Evolutionary conservation across 2,329 filamentous ascomycete genomes (phyloP), one percentile per base, ranked within the genome.

Genomic region (Sporothrix euskadiensis): DNA sequence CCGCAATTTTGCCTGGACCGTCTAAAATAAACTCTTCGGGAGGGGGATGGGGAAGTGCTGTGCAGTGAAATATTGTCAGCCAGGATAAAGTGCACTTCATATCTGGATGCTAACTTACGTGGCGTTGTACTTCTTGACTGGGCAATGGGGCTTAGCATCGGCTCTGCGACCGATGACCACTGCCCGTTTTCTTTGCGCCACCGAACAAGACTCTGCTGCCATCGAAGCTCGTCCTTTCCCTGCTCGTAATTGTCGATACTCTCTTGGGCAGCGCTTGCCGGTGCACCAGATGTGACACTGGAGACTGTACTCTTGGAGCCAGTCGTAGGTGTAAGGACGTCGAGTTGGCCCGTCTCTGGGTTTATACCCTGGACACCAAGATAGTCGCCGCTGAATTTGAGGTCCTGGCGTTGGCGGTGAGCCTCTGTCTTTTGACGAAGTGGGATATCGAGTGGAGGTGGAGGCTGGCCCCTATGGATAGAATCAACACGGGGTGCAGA

Each of bases 321-420:
- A 16, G 83, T 81, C 2, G 85, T 85, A 8, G 85, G 84, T 4
- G 85, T 87, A 52, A 88, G 80, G 16, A 85, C 79, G 73, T 88
- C 85, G 68, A 85, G 83, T 75, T 85, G 81, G 5, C 88, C 87
- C 0, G 88, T 89, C 57, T 83, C 80, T 0, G 88, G 88, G 76
- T 90, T 89, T 71, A 87, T 82, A 3, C 88, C 88, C 73, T 88
- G 87, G 1, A 89, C 85, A 1, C 87, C 88, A 0, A 90, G 83
- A 77, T 85, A 90, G 78, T 90, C 88, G 4, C 87, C 87, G 71
- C 85, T 88, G 71, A 85, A 83, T 74, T 85, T 87, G 71, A 89
- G 81, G 56, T 78, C 83, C 61, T 82, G 82, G 6, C 87, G 83
- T 49, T 82, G 80, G 19, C 78, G 80, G n/a, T 82, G 82, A 9